Evolutionary conservation across 129 eudicot genomes (phyloP).

Genomic region (Artemisia tridentata): DNA sequence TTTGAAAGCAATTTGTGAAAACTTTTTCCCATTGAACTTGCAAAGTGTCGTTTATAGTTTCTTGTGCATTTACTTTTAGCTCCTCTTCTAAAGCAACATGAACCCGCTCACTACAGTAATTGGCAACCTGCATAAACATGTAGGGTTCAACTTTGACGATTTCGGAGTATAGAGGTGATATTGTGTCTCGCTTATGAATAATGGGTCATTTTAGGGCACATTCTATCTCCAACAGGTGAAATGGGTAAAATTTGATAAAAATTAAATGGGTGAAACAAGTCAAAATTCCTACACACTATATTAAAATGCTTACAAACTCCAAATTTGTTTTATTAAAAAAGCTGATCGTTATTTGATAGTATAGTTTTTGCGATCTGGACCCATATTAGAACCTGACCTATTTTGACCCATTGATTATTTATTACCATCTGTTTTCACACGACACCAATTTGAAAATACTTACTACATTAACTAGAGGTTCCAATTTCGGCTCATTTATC

Average conservation of each 20-base stretch:
- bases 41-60: constrained; percentile 32
- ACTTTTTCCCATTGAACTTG: constrained; percentile 61
- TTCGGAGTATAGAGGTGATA: neutral
- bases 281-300: neutral
- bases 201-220: neutral
- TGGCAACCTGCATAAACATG: constrained; percentile 48
- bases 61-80: constrained; percentile 32
- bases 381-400: too few relatives aligned
- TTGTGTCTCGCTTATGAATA: neutral
- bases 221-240: neutral
- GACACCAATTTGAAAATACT: too few relatives aligned
- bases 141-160: neutral
- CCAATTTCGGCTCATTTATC: too few relatives aligned
- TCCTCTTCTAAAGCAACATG: constrained; percentile 60
- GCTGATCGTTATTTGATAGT: too few relatives aligned
- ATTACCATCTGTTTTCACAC: too few relatives aligned
- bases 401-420: too few relatives aligned
- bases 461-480: too few relatives aligned
- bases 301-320: neutral
- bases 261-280: neutral
- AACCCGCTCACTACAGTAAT: constrained; percentile 60
- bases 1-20: constrained; percentile 54
- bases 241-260: neutral
- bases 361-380: too few relatives aligned
- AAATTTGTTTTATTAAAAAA: neutral